phyloP scores from a whole-genome alignment of 345 rosid genomes.

The Citrus medica region DNA sequence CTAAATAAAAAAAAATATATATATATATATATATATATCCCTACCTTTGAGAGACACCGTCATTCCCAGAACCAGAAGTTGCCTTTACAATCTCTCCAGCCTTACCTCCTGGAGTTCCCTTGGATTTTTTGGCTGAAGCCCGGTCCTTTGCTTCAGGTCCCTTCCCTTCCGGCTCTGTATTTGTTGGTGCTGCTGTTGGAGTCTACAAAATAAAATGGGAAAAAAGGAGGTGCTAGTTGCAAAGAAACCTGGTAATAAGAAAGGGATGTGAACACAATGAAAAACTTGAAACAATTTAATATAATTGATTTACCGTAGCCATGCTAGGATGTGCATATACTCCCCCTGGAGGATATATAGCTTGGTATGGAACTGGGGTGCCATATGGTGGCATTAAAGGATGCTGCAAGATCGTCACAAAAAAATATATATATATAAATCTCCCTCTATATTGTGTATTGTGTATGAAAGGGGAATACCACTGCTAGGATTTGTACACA shows the following conservation, averaged over 20 bases:
- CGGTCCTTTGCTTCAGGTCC: slow-evolving; percentile 49
- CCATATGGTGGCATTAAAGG: slow-evolving; percentile 88
- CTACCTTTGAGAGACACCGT: slow-evolving; percentile 80
- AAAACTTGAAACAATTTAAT: background rate
- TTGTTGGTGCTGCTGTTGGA: slow-evolving; percentile 46
- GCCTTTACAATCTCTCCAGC: slow-evolving; percentile 56
- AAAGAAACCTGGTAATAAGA: background rate
- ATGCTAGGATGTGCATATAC: slow-evolving; percentile 87
- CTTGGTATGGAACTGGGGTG: slow-evolving; percentile 88
- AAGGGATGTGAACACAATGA: background rate
- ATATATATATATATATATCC: background rate
- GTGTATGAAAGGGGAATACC: background rate
- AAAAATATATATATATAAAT: slow-evolving; percentile 2
- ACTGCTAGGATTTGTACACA: background rate
- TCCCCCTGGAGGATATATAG: slow-evolving; percentile 87
- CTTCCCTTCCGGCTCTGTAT: slow-evolving; percentile 49
- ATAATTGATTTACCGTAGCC: slow-evolving; percentile 50
- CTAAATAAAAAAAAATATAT: background rate
- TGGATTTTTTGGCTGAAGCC: slow-evolving; percentile 60
- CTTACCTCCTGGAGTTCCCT: slow-evolving; percentile 58
- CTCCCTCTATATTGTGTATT: background rate
- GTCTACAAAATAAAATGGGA: slow-evolving; percentile 33
- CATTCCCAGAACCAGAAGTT: slow-evolving; percentile 87
- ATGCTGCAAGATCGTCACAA: slow-evolving; percentile 51
- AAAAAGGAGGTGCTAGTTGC: background rate